A percentile compares a stretch with the other conserved stretches of the same genome.
These are phyloP conservation scores for Mayamaea pseudoterrestris DNA, from an alignment of 108 stramenopile genomes.

Conservation along the genomic window DNA sequence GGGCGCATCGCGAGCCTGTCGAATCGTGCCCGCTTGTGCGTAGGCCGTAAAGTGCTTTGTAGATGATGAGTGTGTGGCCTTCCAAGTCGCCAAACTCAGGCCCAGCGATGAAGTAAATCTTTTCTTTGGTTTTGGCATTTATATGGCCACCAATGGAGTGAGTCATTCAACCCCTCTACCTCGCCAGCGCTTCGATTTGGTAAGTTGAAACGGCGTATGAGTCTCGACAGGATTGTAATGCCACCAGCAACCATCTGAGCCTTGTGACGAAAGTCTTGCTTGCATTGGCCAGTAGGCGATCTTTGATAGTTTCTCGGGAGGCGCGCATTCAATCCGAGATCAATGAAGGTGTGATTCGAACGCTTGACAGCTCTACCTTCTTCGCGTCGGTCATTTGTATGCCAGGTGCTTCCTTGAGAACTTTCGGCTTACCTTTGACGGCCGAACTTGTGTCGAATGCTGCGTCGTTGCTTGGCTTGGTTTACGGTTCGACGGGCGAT, in stretches of 20 bases:
- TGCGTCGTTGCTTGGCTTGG: background rate
- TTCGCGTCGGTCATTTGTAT: background rate
- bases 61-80: slow-evolving; percentile 18
- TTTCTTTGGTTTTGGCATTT: slow-evolving; percentile 19
- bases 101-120: slow-evolving; percentile 26
- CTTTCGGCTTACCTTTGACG: too few species aligned
- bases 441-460: background rate
- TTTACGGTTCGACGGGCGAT: too few species aligned
- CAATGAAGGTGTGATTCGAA: too few species aligned
- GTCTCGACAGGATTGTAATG: too few species aligned
- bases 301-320: slow-evolving; percentile 15
- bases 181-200: too few species aligned
- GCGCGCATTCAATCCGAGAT: too few species aligned
- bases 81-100: slow-evolving; percentile 22
- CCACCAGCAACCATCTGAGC: slow-evolving; percentile 21
- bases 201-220: too few species aligned
- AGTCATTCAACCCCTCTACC: too few species aligned
- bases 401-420: background rate
- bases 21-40: slow-evolving; percentile 3
- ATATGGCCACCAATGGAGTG: too few species aligned
- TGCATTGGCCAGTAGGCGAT: slow-evolving; percentile 10
- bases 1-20: slow-evolving; percentile 9
- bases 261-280: slow-evolving; percentile 21
- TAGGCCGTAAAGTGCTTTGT: slow-evolving; percentile 24
- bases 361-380: too few species aligned